phyloP scores from a whole-genome alignment of 179 eudicot species.

The Beta corolliflora region DNA sequence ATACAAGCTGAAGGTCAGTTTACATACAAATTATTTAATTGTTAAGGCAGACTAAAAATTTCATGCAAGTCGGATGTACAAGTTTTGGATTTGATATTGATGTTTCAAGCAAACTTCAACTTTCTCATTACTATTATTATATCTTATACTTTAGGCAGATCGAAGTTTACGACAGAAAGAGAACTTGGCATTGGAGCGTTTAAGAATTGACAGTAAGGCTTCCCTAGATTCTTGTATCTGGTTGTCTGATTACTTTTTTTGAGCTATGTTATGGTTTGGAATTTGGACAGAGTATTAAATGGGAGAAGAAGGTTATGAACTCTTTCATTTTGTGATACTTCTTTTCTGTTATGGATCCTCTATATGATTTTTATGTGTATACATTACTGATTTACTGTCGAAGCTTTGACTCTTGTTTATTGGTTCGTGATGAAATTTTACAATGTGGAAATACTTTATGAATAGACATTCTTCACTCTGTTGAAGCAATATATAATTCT shows the following conservation, averaged over 20 bases:
- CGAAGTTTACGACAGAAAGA: slow-evolving; percentile 94
- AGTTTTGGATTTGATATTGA: not conserved
- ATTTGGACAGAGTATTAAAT: not conserved
- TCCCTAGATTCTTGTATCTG: slow-evolving; percentile 25
- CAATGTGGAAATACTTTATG: not conserved
- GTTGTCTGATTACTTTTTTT: slow-evolving; percentile 12
- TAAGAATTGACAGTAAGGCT: slow-evolving; percentile 95
- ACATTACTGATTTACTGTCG: not conserved
- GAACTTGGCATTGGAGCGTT: slow-evolving; percentile 70
- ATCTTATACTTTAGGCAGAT: slow-evolving; percentile 68
- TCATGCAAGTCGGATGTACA: not conserved
- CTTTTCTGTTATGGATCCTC: not conserved
- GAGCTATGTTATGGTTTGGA: not conserved
- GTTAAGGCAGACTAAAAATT: too few species aligned
- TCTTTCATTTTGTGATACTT: not conserved
- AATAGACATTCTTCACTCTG: not conserved
- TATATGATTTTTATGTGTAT: not conserved
- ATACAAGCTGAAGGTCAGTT: slow-evolving; percentile 82
- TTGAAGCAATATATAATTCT: not conserved
- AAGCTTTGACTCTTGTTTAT: not conserved
- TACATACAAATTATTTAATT: not conserved
- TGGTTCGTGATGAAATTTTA: not conserved
- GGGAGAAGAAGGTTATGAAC: not conserved
- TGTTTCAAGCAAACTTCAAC: not conserved
- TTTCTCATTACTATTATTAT: slow-evolving; percentile 4